Percentiles rank a stretch among this genome's conserved stretches.
Conservation (phyloP, 1,139 yeast species). For the Saccharomycopsis phalli region DNA sequence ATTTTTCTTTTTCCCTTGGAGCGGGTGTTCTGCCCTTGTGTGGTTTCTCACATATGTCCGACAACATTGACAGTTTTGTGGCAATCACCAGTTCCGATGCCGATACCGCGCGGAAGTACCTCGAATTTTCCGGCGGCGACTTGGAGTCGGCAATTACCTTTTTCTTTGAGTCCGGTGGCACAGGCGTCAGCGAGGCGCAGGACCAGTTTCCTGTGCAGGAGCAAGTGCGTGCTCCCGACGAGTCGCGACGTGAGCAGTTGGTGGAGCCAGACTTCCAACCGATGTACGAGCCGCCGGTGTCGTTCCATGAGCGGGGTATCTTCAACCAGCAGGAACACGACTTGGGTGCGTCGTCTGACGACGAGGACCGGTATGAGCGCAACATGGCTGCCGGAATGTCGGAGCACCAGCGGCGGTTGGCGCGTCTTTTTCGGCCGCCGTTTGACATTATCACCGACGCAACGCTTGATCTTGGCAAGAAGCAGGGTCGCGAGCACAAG, state of each 20-base stretch:
- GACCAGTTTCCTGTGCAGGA: constrained; percentile 54
- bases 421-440: constrained; percentile 83
- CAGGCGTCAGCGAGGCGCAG: constrained; percentile 31
- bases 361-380: constrained; percentile 22
- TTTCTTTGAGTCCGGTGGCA: constrained; percentile 65
- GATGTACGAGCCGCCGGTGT: constrained; percentile 22
- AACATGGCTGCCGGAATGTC: constrained; percentile 27
- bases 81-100: constrained; percentile 74
- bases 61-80: constrained; percentile 59
- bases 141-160: constrained; percentile 80
- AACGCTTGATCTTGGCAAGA: constrained; percentile 64
- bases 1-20: too few relatives aligned
- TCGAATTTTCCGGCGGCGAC: constrained; percentile 72
- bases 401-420: constrained; percentile 62
- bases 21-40: background rate
- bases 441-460: constrained; percentile 71
- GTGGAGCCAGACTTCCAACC: constrained; percentile 35
- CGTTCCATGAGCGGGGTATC: constrained; percentile 33
- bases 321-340: constrained; percentile 38
- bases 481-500: constrained; percentile 48
- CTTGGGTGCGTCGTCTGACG: constrained; percentile 25
- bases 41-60: constrained; percentile 20
- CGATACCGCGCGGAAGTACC: constrained; percentile 63
- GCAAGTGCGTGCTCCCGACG: constrained; percentile 76
- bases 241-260: constrained; percentile 73